Evolutionary conservation across 176 grass and related monocot species (phyloP).

Genomic region (Pontederia paniculata): DNA sequence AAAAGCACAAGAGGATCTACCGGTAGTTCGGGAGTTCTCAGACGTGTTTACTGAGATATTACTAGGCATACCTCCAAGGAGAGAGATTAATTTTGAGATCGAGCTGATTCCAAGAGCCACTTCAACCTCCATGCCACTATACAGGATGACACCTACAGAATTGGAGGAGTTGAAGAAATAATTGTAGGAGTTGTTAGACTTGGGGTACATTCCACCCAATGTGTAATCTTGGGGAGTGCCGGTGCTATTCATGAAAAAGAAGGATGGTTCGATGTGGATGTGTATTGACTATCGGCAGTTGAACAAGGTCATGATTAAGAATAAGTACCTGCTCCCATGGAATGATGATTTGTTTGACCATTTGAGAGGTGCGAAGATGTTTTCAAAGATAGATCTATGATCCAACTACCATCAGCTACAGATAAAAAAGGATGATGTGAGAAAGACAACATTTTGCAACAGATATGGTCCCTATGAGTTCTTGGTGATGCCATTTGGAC

Average conservation of each 20-base stretch:
- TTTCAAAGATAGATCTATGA: slow-evolving; percentile 8
- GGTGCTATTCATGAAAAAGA: slow-evolving; percentile 1
- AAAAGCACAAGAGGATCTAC: background rate
- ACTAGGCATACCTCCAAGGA: background rate
- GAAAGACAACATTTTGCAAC: background rate
- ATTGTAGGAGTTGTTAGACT: background rate
- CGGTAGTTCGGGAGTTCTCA: background rate
- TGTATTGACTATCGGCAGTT: slow-evolving; percentile 14
- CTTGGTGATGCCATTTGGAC: background rate
- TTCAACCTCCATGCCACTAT: no score
- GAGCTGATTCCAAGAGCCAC: no score
- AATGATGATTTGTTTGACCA: slow-evolving; percentile 12
- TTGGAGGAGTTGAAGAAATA: background rate
- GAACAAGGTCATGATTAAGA: background rate
- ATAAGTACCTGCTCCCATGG: background rate
- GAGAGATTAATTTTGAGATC: background rate
- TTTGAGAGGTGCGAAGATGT: background rate
- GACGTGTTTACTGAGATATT: background rate
- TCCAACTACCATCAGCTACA: slow-evolving; percentile 7
- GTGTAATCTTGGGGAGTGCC: background rate
- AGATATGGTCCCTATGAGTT: background rate
- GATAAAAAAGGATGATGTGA: background rate
- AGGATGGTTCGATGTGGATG: background rate
- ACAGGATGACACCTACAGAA: background rate
- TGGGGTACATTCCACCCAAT: background rate